Percentiles rank a stretch among this genome's conserved stretches.
phyloP scores from a whole-genome alignment of 306 rosid genomes.

The Cucurbita ficifolia region DNA sequence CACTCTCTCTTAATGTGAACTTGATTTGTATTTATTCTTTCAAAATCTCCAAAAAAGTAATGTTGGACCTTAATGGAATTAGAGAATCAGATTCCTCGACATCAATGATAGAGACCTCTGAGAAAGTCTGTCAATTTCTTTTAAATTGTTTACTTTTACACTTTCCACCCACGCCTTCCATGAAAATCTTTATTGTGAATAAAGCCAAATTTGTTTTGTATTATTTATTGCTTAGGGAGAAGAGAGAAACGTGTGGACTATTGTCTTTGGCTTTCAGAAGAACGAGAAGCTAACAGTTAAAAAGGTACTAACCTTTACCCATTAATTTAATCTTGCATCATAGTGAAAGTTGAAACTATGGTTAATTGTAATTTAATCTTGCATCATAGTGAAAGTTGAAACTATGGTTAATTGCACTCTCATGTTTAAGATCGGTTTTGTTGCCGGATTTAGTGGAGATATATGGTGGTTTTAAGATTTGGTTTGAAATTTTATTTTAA shows the following conservation, averaged over 20 bases:
- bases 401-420: neutral
- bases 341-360: neutral
- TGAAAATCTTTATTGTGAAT: neutral
- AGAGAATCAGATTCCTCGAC: conserved; percentile 6
- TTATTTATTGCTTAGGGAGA: neutral
- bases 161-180: conserved; percentile 3
- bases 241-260: neutral
- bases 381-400: neutral
- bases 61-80: neutral
- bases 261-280: neutral
- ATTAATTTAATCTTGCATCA: neutral
- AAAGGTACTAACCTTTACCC: neutral
- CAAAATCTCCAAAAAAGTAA: neutral
- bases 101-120: conserved; percentile 1
- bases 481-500: neutral
- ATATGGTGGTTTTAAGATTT: neutral
- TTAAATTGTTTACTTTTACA: neutral
- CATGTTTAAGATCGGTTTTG: neutral
- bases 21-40: conserved; percentile 6
- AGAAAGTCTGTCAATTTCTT: neutral
- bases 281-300: neutral
- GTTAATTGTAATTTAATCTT: neutral
- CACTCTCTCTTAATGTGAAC: conserved; percentile 2
- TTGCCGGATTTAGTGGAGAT: neutral
- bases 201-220: neutral